Evolutionary conservation across 2,329 filamentous ascomycete species (phyloP).

Genomic region (Achaetomium macrosporum): DNA sequence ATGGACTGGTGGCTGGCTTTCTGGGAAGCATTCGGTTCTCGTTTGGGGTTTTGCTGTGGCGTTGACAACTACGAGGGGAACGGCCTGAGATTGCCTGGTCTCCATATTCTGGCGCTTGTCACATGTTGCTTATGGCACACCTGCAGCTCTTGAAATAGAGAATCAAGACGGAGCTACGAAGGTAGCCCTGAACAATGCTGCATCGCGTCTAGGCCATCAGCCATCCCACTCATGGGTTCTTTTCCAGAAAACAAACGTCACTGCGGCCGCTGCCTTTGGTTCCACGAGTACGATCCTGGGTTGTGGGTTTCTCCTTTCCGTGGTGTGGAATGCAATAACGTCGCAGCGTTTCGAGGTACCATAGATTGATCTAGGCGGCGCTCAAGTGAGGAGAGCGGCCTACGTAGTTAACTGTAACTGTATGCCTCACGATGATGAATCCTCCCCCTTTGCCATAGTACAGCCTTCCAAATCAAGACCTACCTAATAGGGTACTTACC

Average conservation of each 20-base stretch:
- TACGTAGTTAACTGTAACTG: no score
- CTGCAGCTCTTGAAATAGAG: constrained; percentile 28
- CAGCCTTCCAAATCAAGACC: no score
- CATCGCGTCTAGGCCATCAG: constrained; percentile 17
- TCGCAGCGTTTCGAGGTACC: no score
- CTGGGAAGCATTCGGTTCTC: constrained; percentile 34
- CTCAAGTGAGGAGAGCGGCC: no score
- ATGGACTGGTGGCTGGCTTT: constrained; percentile 26
- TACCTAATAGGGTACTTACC: no score
- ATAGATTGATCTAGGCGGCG: no score
- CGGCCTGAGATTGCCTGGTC: constrained; percentile 60
- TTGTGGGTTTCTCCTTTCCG: no score
- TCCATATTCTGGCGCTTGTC: constrained; percentile 51
- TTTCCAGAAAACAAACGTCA: constrained; percentile 10
- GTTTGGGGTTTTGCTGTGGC: constrained; percentile 52
- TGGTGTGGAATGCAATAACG: no score
- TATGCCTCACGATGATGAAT: no score
- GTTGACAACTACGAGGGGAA: constrained; percentile 69
- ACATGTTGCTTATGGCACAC: constrained; percentile 40
- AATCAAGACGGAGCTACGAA: constrained; percentile 23
- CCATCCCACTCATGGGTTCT: constrained; percentile 11
- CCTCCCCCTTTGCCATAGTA: no score
- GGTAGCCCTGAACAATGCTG: constrained; percentile 21
- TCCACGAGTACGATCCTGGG: background rate
- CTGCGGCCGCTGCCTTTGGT: background rate